Conservation (phyloP, 164 flowering plant genomes). For the Macadamia tetraphylla region DNA sequence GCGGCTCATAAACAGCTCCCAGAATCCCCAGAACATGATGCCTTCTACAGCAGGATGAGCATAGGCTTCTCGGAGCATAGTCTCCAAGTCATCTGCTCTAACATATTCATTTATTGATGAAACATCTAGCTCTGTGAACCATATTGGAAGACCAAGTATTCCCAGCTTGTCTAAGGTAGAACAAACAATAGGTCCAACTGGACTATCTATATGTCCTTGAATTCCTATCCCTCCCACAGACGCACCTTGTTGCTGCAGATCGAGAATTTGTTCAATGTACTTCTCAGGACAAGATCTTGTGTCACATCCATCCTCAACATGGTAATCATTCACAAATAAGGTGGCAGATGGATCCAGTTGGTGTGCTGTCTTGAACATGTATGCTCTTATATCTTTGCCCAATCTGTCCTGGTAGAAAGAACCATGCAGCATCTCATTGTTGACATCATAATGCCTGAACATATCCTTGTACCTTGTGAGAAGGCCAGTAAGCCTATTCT, state of each 20-base stretch:
- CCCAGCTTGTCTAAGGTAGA: constrained; percentile 72
- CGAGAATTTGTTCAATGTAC: constrained; percentile 67
- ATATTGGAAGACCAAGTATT: constrained; percentile 79
- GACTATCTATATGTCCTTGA: constrained; percentile 84
- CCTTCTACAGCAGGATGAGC: constrained; percentile 95
- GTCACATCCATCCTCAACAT: constrained; percentile 81
- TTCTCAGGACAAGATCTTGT: constrained; percentile 65
- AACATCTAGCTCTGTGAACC: constrained; percentile 94
- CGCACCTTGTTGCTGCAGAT: constrained; percentile 77
- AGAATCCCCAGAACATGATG: constrained; percentile 90
- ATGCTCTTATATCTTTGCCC: constrained; percentile 63
- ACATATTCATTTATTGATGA: constrained; percentile 71
- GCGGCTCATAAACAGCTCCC: constrained; percentile 94
- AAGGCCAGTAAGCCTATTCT: constrained; percentile 68
- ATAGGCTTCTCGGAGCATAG: constrained; percentile 82
- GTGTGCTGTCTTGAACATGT: constrained; percentile 78
- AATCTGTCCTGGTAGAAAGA: constrained; percentile 75
- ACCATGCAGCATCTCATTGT: constrained; percentile 94
- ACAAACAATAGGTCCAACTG: constrained; percentile 70
- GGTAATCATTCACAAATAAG: constrained; percentile 86
- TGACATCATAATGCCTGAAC: constrained; percentile 86
- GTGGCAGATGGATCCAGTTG: constrained; percentile 71
- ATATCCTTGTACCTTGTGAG: constrained; percentile 70
- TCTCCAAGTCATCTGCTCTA: constrained; percentile 90
- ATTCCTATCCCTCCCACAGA: constrained; percentile 87